Conservation (phyloP, 441 rosid species). For the Erodium moschatum region DNA sequence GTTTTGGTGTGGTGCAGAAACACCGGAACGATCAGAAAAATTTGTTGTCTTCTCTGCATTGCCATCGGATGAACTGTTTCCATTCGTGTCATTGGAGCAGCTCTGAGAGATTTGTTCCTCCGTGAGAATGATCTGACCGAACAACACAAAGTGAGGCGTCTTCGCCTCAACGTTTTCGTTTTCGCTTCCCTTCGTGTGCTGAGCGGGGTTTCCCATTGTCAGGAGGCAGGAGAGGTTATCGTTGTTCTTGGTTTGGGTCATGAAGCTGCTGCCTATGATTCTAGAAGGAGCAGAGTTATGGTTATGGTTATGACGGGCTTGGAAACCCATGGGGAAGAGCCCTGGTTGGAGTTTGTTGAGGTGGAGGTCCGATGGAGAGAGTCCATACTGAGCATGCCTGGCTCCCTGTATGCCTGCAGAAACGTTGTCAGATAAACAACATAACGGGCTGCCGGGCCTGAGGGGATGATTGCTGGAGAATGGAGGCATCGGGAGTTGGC, state of each 20-base stretch:
- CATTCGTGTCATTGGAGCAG: slow-evolving; percentile 35
- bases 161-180: slow-evolving; percentile 32
- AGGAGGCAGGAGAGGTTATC: slow-evolving; percentile 65
- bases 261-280: no score
- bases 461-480: slow-evolving; percentile 46
- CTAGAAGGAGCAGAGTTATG: no score
- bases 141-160: slow-evolving; percentile 61
- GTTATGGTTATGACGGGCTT: slow-evolving; percentile 24
- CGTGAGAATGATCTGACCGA: slow-evolving; percentile 77
- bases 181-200: slow-evolving; percentile 25
- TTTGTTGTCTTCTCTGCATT: slow-evolving; percentile 18
- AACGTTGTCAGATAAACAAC: slow-evolving; percentile 54
- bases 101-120: slow-evolving; percentile 77
- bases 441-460: slow-evolving; percentile 46
- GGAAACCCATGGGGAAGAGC: slow-evolving; percentile 37
- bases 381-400: slow-evolving; percentile 91
- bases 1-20: background rate
- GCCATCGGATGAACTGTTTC: slow-evolving; percentile 38
- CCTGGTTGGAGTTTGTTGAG: slow-evolving; percentile 59
- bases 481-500: slow-evolving; percentile 55
- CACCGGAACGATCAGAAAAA: slow-evolving; percentile 37
- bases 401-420: slow-evolving; percentile 99
- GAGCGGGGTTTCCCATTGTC: slow-evolving; percentile 48
- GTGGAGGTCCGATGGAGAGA: slow-evolving; percentile 60
- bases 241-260: slow-evolving; percentile 5